These are phyloP conservation scores for Kalaharituber pfeilii DNA, from an alignment of 2,329 filamentous ascomycete species.

Conservation along the genomic window DNA sequence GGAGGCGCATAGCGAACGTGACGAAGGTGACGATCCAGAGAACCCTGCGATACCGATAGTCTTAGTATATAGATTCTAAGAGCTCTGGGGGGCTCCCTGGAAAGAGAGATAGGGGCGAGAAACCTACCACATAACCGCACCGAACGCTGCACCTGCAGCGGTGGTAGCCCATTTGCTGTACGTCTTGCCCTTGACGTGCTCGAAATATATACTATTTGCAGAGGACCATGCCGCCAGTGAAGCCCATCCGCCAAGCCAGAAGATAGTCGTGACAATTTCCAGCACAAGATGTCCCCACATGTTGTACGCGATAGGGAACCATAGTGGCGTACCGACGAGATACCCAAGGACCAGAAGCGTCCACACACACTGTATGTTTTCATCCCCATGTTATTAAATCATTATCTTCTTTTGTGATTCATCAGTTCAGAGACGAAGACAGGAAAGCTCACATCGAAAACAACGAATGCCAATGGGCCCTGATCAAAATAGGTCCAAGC, in stretches of 20 bases:
- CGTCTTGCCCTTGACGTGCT: neutral
- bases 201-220: neutral
- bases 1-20: neutral
- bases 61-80: neutral
- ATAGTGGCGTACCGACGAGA: constrained; percentile 6
- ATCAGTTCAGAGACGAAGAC: neutral
- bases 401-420: neutral
- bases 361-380: constrained; percentile 6
- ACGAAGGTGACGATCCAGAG: neutral
- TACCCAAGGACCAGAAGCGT: constrained; percentile 10
- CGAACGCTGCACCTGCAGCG: neutral
- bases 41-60: neutral
- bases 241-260: constrained; percentile 11
- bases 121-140: neutral
- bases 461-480: constrained; percentile 9
- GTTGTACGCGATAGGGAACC: constrained; percentile 7
- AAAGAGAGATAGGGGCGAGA: too few species aligned
- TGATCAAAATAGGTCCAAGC: neutral
- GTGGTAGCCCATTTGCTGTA: neutral
- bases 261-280: constrained; percentile 11
- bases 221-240: constrained; percentile 10
- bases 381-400: too few species aligned
- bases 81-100: neutral
- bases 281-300: constrained; percentile 12
- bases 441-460: constrained; percentile 8